Conservation (phyloP, 1,284 basidiomycete species). For the Cryptococcus sp. region DNA sequence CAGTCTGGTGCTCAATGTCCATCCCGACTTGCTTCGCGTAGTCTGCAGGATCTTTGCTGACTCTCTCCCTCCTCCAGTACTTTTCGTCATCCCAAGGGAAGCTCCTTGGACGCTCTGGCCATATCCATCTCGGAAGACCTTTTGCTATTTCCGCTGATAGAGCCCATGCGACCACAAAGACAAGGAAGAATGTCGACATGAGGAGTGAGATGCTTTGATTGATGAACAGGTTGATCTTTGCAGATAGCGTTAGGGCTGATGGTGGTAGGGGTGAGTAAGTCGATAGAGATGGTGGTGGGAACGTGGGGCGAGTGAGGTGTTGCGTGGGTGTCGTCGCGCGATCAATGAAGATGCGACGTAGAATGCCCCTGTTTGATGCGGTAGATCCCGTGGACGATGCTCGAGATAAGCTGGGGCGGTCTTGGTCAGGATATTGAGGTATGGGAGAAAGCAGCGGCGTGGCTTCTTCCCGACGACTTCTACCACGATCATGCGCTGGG, state of each 20-base stretch:
- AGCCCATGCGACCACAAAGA: conserved; percentile 54
- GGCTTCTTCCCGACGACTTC: conserved; percentile 13
- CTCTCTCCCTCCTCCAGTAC: conserved; percentile 57
- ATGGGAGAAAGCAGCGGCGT: conserved; percentile 36
- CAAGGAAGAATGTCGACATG: conserved; percentile 59
- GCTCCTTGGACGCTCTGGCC: conserved; percentile 30
- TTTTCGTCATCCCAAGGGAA: conserved; percentile 59
- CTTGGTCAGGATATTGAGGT: conserved; percentile 17
- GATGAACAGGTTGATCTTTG: conserved; percentile 52
- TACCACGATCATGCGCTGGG: neutral
- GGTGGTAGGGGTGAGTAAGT: conserved; percentile 48
- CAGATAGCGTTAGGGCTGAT: conserved; percentile 28
- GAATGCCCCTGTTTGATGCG: conserved; percentile 33
- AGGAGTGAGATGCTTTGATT: conserved; percentile 56
- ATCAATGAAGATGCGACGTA: conserved; percentile 51
- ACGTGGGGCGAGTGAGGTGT: conserved; percentile 50
- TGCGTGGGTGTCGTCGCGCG: conserved; percentile 48
- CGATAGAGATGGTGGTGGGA: conserved; percentile 50
- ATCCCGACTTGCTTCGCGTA: conserved; percentile 61
- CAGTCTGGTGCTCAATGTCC: conserved; percentile 61
- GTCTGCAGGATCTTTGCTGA: conserved; percentile 60
- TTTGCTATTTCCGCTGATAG: conserved; percentile 39
- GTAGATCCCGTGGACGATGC: conserved; percentile 36
- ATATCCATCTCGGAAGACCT: conserved; percentile 42
- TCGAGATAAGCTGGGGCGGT: conserved; percentile 26